Evolutionary conservation across 2,329 filamentous ascomycete genomes (phyloP).

Genomic region (Tolypocladium paradoxum): DNA sequence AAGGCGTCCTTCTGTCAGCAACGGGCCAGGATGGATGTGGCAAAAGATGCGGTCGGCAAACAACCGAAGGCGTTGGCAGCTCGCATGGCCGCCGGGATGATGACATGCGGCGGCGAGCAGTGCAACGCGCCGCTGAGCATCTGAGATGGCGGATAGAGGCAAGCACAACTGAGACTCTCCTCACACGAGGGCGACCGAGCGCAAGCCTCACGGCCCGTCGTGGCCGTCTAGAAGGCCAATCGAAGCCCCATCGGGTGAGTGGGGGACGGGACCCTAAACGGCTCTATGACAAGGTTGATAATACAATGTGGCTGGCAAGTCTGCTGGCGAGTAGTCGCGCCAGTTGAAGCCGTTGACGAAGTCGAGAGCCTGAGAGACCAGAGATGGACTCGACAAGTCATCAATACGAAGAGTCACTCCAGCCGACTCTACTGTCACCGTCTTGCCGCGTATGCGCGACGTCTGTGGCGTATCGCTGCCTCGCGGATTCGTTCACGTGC

Average conservation of each 20-base stretch:
- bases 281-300: not conserved
- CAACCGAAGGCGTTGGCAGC: not conserved
- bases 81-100: not conserved
- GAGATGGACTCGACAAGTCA: too few species aligned
- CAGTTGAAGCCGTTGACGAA: not conserved
- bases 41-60: too few species aligned
- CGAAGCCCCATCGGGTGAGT: not conserved
- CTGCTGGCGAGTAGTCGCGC: not conserved
- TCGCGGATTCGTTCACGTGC: not conserved
- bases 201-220: not conserved
- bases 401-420: not conserved
- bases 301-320: too few species aligned
- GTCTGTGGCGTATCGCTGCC: not conserved
- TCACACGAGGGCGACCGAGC: too few species aligned
- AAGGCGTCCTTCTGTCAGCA: not conserved
- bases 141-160: not conserved
- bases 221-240: not conserved
- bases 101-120: not conserved
- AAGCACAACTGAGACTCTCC: not conserved
- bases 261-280: not conserved
- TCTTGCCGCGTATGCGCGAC: too few species aligned
- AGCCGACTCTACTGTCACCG: too few species aligned
- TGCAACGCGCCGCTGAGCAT: not conserved
- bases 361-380: not conserved
- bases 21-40: too few species aligned